A percentile compares a stretch with the other conserved stretches of the same genome.
Evolutionary conservation across 2,329 filamentous ascomycete species (phyloP).

Genomic region (Aspergillus fischeri): DNA sequence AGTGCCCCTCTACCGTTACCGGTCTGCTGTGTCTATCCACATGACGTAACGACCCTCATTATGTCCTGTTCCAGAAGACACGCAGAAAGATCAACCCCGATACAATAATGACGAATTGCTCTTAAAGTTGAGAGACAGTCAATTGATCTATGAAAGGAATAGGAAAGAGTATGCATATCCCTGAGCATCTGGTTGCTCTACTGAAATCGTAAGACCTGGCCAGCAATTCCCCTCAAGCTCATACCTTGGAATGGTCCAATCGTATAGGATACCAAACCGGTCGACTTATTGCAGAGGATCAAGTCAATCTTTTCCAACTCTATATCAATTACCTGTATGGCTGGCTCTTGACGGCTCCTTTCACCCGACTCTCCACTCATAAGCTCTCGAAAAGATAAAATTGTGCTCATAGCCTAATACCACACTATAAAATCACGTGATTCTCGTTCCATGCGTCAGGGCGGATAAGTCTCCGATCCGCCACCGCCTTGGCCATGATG

Average conservation of each 20-base stretch:
- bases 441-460: neutral
- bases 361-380: neutral
- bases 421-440: too few relatives aligned
- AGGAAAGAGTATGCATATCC: too few relatives aligned
- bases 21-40: neutral
- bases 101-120: too few relatives aligned
- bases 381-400: neutral
- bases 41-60: neutral
- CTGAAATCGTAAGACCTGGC: too few relatives aligned
- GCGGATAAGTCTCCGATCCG: neutral
- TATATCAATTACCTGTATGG: neutral
- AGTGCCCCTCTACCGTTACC: neutral
- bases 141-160: too few relatives aligned
- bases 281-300: neutral
- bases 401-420: too few relatives aligned
- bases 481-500: neutral
- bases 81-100: neutral
- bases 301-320: neutral
- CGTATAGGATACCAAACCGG: neutral
- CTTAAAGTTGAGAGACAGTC: too few relatives aligned
- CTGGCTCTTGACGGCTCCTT: neutral
- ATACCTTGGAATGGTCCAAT: neutral
- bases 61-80: neutral
- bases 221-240: too few relatives aligned
- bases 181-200: too few relatives aligned